phyloP scores from a whole-genome alignment of 768 basidiomycete genomes.

The Sistotremastrum suecicum region DNA sequence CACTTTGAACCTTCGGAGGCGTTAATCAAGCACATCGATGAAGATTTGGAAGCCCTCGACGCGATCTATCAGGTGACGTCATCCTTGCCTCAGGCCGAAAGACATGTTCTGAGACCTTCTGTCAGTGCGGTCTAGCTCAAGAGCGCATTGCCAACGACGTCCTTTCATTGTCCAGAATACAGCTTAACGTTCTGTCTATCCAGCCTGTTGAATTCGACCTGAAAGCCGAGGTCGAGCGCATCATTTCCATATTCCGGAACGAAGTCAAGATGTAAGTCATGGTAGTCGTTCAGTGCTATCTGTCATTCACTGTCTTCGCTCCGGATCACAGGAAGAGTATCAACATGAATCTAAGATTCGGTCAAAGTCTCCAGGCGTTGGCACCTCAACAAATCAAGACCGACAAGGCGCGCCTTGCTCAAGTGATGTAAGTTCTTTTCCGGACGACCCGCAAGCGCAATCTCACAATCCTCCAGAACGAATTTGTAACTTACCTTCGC shows the following conservation, averaged over 20 bases:
- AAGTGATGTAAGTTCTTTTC: conserved; percentile 14
- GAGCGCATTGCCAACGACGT: conserved; percentile 26
- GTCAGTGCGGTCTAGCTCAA: conserved; percentile 19
- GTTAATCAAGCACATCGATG: conserved; percentile 10
- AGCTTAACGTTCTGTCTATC: conserved; percentile 17
- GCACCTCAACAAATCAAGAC: conserved; percentile 18
- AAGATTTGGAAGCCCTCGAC: conserved; percentile 18
- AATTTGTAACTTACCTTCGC: no score
- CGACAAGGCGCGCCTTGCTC: conserved; percentile 23
- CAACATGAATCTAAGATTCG: conserved; percentile 16
- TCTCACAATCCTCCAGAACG: no score
- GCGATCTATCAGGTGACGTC: conserved; percentile 17
- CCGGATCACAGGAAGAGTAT: conserved; percentile 18
- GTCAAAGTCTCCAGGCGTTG: conserved; percentile 14
- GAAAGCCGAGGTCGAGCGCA: conserved; percentile 16
- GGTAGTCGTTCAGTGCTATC: not conserved
- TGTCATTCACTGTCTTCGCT: not conserved
- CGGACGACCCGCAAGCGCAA: no score
- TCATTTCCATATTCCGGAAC: conserved; percentile 22
- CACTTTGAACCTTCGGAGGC: conserved; percentile 5
- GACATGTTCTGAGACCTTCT: not conserved
- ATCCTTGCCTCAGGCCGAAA: not conserved
- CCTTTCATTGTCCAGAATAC: conserved; percentile 23
- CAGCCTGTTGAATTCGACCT: conserved; percentile 10
- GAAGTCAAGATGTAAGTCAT: conserved; percentile 17